These are phyloP conservation scores for Dimargaris cristalligena DNA, from an alignment of 192 early-diverging fungal species.

Conservation along the genomic window DNA sequence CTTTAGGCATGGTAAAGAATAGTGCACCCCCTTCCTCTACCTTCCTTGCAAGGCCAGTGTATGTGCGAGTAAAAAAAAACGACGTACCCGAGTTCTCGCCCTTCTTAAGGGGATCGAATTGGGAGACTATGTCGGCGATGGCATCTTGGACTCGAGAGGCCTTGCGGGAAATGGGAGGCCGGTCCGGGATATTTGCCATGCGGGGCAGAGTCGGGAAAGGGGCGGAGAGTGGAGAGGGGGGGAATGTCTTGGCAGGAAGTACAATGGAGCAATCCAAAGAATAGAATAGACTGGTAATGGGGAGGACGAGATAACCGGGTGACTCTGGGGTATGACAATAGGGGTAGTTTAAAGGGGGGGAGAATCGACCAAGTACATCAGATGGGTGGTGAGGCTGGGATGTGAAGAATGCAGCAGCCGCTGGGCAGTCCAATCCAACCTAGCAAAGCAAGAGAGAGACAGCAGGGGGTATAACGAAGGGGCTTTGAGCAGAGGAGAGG, in stretches of 20 bases:
- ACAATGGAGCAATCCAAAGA: neutral
- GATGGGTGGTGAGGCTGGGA: neutral
- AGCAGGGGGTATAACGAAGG: no score
- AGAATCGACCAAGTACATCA: neutral
- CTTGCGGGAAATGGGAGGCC: conserved; percentile 1
- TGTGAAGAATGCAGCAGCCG: no score
- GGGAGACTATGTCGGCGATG: conserved; percentile 32
- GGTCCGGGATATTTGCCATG: neutral
- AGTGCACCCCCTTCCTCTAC: neutral
- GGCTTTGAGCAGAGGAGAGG: no score
- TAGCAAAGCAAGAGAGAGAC: no score
- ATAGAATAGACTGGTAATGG: neutral
- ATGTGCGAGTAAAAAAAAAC: neutral
- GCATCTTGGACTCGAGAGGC: conserved; percentile 28
- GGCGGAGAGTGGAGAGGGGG: neutral
- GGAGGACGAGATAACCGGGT: neutral
- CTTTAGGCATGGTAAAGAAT: no score
- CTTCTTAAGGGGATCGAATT: conserved; percentile 28
- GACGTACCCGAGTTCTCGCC: neutral
- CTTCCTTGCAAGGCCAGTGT: neutral
- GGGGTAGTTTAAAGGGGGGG: neutral
- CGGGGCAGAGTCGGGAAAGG: neutral
- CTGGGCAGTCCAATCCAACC: no score
- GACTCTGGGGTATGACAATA: neutral
- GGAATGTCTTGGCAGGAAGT: neutral